phyloP scores from a whole-genome alignment of 306 rosid genomes.

The Lathyrus aphaca region DNA sequence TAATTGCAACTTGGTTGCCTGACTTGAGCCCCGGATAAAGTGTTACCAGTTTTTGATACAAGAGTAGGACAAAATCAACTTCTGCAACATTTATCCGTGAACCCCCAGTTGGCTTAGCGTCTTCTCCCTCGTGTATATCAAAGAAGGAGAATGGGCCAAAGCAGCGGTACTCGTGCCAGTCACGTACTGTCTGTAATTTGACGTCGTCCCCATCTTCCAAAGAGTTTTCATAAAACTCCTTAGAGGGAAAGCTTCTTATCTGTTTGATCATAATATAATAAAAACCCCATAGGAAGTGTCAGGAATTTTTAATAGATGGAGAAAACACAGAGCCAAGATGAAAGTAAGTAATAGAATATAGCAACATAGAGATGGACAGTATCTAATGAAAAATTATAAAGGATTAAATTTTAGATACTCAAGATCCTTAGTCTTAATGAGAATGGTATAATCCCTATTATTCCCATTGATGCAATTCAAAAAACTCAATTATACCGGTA shows the following conservation, averaged over 20 bases:
- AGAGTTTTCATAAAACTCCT: slow-evolving; percentile 76
- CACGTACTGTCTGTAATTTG: slow-evolving; percentile 56
- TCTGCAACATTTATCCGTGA: slow-evolving; percentile 79
- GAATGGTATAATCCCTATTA: slow-evolving; percentile 19
- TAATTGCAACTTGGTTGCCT: slow-evolving; percentile 76
- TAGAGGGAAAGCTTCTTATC: slow-evolving; percentile 92
- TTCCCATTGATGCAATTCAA: slow-evolving; percentile 9
- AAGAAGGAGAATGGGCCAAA: slow-evolving; percentile 92
- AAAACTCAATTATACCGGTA: neutral
- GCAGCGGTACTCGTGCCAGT: slow-evolving; percentile 81
- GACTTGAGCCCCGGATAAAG: slow-evolving; percentile 72
- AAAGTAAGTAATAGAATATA: slow-evolving; percentile 22
- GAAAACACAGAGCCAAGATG: slow-evolving; percentile 11
- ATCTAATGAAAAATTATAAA: slow-evolving; percentile 4
- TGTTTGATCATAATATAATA: slow-evolving; percentile 41
- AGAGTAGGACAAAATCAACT: slow-evolving; percentile 80
- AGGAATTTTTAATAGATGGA: slow-evolving; percentile 19
- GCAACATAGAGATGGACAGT: slow-evolving; percentile 18
- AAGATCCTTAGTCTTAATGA: neutral
- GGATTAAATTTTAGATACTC: slow-evolving; percentile 7
- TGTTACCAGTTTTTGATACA: slow-evolving; percentile 74
- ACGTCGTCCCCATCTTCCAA: slow-evolving; percentile 77
- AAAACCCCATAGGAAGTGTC: slow-evolving; percentile 26
- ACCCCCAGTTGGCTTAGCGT: slow-evolving; percentile 66
- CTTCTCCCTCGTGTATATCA: slow-evolving; percentile 77